Base-by-base conservation (phyloP, 176 grass and related monocot species). In the Tillandsia fasciculata region DNA sequence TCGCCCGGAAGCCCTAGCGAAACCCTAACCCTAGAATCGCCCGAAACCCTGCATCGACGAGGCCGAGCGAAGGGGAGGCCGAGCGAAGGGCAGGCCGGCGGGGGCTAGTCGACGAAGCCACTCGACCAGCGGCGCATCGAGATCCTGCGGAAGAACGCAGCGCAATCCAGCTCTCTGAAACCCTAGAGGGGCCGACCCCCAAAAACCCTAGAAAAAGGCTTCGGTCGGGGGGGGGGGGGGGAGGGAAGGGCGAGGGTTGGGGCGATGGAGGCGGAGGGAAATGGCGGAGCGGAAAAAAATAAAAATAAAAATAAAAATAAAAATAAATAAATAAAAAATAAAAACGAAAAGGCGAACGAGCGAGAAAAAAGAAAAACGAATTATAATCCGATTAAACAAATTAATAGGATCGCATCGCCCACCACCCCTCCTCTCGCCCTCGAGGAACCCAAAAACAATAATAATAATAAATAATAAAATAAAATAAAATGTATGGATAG, bases 81-180 rank as follows among this genome's bases (percentile, higher is more conserved):
- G 53, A 70, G 69, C 66, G 65, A 20, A 78, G 49, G 14, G 47
- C 66, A 13, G 26, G 28, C 24, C 61, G 53, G 27, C 49, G 10
- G 11, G 12, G 28, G 22, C 67, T 78, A 78, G 53, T 78, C 67
- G 0, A 78, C 67, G 68, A 78, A 78, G 11, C 76, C 76, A 48
- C 76, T 78, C 14, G 56, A 72, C 68, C 72, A 79, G 65, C 67
- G 70, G 70, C 74, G 74, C 67, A 81, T 81, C 64, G 83, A 76
- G 74, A 77, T 86, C 42, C 66, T 29, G 26, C 66, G 66, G 42
- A 69, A 53, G 66, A 77, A 77, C 50, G 53, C 53, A 48, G 14
- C 54, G 52, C 65, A 69, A 59, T 77, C 75, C 75, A 77, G 75
- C 75, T 76, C 65, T 42, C 11, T 33, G 11, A 42, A 47, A 47